These are phyloP conservation scores for Trametes villosa DNA, from an alignment of 768 basidiomycete genomes.

Conservation along the genomic window DNA sequence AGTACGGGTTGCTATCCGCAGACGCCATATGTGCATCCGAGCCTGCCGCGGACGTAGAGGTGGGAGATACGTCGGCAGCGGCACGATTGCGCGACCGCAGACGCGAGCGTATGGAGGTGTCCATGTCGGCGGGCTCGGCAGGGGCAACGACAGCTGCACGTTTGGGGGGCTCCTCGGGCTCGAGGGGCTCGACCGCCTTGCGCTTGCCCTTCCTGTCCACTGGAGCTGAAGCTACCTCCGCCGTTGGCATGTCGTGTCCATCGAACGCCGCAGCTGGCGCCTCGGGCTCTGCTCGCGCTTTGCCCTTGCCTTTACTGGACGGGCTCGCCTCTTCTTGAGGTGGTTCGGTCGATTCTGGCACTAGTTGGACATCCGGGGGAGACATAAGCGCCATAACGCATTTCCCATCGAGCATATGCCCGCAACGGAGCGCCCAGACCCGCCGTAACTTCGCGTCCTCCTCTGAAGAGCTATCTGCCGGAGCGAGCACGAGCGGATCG, in stretches of 20 bases:
- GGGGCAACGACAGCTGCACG: constrained; percentile 4
- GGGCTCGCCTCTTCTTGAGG: not conserved
- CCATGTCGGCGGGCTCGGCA: constrained; percentile 18
- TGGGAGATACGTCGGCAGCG: constrained; percentile 19
- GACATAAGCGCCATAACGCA: constrained; percentile 64
- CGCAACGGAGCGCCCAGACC: constrained; percentile 76
- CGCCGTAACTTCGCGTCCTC: constrained; percentile 49
- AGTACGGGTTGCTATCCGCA: constrained; percentile 13
- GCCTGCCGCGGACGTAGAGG: not conserved
- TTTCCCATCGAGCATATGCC: constrained; percentile 80
- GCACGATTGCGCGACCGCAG: constrained; percentile 51
- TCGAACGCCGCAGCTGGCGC: not conserved
- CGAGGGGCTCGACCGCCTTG: constrained; percentile 17
- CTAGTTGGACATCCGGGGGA: constrained; percentile 34
- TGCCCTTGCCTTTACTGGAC: constrained; percentile 48
- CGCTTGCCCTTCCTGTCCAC: constrained; percentile 23
- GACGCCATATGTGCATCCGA: constrained; percentile 15
- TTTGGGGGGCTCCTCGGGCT: constrained; percentile 12
- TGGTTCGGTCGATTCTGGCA: not conserved
- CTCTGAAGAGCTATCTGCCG: constrained; percentile 38
- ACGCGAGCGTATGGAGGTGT: constrained; percentile 57
- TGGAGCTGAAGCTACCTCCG: constrained; percentile 26
- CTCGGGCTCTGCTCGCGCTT: constrained; percentile 18
- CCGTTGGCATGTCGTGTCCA: not conserved
- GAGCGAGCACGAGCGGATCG: constrained; percentile 63